Evolutionary conservation across 2,329 filamentous ascomycete species (phyloP), one percentile per base, ranked within the genome.

Genomic region (Aspergillus sp.): DNA sequence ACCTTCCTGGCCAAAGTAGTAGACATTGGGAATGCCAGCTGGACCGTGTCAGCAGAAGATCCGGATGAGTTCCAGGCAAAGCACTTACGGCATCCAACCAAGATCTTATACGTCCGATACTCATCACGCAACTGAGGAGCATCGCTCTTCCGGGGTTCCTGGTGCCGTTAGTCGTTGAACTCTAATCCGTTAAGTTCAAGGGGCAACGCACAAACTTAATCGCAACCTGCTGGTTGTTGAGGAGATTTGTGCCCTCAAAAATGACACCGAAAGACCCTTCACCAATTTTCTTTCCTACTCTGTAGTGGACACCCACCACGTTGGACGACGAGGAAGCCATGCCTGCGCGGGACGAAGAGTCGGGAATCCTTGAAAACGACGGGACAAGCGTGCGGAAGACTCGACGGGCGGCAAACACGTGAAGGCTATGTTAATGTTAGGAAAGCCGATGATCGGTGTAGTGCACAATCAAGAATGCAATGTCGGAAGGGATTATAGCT

Each of bases 11-110:
- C 95, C 95, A 71, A 98, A 99, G 82, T 98, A 99, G 83, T 98
- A 98, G 74, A 99, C 95, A 86, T 98, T 98, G 73, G 95, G 95
- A 71, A 99, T 98, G 73, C 95, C 95, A 73, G 94, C 94, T 98
- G 77, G 48, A 30, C 60, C 41, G 7, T 28, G 71, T 84, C 68
- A 83, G 79, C 66, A 43, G 59, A 50, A 65, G 13, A 31, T 25
- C 38, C 38, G 13, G 15, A 28, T 49, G 6, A 15, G 4, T 3
- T 34, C 8, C 19, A 19, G n/a, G 43, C 13, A 56, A 48, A 56
- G 60, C 61, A 91, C 95, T 91, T 84, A 99, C 95, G 94, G 84
- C 95, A 99, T 77, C 95, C 95, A 69, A 98, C 95, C 70, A 99
- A 88, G 72, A 99, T 98, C 85, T 99, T 99, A 85, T 99, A 99